These are phyloP conservation scores for Berberis thunbergii DNA, from an alignment of 164 flowering plant genomes.

Conservation along the genomic window DNA sequence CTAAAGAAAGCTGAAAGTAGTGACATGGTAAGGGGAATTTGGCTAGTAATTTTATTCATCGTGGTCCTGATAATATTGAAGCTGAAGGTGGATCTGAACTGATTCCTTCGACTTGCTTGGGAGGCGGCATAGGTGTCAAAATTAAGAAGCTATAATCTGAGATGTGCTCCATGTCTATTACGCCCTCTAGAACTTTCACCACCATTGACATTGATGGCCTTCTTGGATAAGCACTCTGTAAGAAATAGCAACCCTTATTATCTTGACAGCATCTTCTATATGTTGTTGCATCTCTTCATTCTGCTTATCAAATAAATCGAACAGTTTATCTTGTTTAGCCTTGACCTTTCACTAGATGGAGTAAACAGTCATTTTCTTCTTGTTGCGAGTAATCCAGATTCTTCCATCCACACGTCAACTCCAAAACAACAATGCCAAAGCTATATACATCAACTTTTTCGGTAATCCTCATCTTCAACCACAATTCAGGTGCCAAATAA, in stretches of 20 bases:
- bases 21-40: constrained; percentile 2
- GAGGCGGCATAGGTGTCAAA: background rate
- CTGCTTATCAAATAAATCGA: background rate
- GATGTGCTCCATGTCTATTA: background rate
- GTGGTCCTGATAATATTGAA: background rate
- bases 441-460: background rate
- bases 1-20: too few relatives aligned
- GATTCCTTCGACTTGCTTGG: background rate
- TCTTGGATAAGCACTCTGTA: background rate
- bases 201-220: background rate
- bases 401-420: background rate
- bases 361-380: background rate
- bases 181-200: background rate
- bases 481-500: background rate
- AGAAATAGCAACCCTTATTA: background rate
- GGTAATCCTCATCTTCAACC: background rate
- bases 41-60: background rate
- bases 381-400: background rate
- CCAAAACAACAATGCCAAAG: background rate
- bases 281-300: background rate
- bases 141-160: background rate
- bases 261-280: background rate
- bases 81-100: background rate
- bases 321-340: background rate
- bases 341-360: background rate